Conservation (phyloP, 2,329 filamentous ascomycete genomes). For the Penicillium sp. region DNA sequence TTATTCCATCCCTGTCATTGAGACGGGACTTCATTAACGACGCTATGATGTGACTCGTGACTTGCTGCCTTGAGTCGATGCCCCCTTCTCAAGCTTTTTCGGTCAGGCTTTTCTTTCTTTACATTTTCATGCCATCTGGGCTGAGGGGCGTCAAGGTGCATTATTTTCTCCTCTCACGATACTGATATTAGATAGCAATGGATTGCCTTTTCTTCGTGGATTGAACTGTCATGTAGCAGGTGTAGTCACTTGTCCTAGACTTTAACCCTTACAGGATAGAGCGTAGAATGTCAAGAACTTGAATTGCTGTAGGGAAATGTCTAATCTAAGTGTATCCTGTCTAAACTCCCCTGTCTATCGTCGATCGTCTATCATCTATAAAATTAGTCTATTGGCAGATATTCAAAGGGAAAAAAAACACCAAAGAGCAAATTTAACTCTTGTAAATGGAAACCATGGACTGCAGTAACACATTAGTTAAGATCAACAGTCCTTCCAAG, state of each 20-base stretch:
- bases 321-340: neutral
- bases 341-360: neutral
- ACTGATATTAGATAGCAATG: slow-evolving; percentile 29
- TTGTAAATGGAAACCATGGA: slow-evolving; percentile 35
- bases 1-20: too few species aligned
- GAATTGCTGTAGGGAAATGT: neutral
- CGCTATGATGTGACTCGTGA: slow-evolving; percentile 17
- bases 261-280: neutral
- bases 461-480: slow-evolving; percentile 14
- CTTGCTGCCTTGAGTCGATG: slow-evolving; percentile 14
- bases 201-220: slow-evolving; percentile 10
- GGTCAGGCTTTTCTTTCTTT: slow-evolving; percentile 17
- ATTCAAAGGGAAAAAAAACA: neutral
- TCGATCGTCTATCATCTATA: neutral
- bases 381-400: neutral
- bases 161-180: slow-evolving; percentile 10
- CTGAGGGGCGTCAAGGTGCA: slow-evolving; percentile 20
- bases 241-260: neutral
- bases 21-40: slow-evolving; percentile 15
- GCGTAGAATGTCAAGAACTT: too few species aligned
- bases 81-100: slow-evolving; percentile 17
- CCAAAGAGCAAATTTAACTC: slow-evolving; percentile 4
- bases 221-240: neutral
- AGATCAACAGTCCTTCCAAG: neutral
- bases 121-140: slow-evolving; percentile 16